Evolutionary conservation across 169 alveolate species (phyloP), one percentile per base, ranked within the genome.

Genomic region (Eimeria sp.): DNA sequence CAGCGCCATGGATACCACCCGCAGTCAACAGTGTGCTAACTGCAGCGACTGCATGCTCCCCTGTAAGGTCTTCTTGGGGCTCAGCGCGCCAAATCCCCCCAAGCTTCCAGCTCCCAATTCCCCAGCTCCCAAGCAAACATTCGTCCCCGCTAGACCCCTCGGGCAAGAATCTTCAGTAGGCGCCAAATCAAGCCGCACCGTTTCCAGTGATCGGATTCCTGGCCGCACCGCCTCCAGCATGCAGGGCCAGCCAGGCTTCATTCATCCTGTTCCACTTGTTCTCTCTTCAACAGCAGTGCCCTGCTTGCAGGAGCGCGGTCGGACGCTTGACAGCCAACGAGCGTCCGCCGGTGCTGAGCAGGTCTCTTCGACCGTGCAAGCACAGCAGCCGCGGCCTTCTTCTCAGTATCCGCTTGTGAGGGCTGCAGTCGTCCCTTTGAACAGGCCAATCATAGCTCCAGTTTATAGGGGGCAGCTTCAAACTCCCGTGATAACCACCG

Each of bases 21-120:
- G 90, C 34, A 82, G 90, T 51, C 90, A 82, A 73, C 72, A 82
- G 27, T 54, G 58, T 34, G 90, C 90, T 10, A 82, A 54, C 90
- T 82, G 90, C 90, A 82, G 90, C 90, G 90, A 82, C 51, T 82
- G 90, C 72, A 82, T 82, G 90, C 90, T 82, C 5, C 90, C 90
- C 45, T 82, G 90, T 73, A 82, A 18, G 73, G 70, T 82, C 72
- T 82, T 82, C 63, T 82, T 82, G 72, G 90, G 90, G 5, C 47
- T 82, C 47, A 51, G 73, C 54, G 27, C 67, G n/a, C 90, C 90
- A 4, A 7, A 25, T 51, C 54, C 58, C 51, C 65, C 18, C 11
- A 82, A 82, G 14, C 67, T n/a, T 18, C 90, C 63, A 3, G 9
- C 73, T 2, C 30, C 45, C 7, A 47, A 47, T 5, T 51, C 30